Evolutionary conservation across 2,329 filamentous ascomycete species (phyloP).

Genomic region (Ophiocordyceps robertsii): DNA sequence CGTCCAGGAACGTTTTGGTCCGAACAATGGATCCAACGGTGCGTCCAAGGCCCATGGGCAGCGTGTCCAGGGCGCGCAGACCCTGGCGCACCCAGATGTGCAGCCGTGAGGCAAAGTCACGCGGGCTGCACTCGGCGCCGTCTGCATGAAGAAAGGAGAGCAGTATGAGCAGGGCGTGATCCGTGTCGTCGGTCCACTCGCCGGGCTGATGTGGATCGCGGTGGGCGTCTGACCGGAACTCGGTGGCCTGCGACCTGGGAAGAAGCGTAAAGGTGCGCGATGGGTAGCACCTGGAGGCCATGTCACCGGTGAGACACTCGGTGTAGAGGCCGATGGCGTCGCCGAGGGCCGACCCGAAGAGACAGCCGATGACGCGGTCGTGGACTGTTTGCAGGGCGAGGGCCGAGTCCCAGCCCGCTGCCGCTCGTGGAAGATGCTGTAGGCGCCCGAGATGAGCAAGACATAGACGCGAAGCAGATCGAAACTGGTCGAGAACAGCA

Average conservation of each 20-base stretch:
- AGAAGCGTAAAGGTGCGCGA: constrained; percentile 24
- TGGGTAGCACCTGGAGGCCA: constrained; percentile 22
- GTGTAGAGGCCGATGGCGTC: constrained; percentile 42
- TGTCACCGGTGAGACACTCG: constrained; percentile 29
- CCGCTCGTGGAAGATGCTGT: too few relatives aligned
- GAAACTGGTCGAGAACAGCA: too few relatives aligned
- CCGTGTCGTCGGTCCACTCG: constrained; percentile 42
- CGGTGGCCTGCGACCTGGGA: constrained; percentile 21
- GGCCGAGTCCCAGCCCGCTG: too few relatives aligned
- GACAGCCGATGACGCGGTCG: constrained; percentile 27
- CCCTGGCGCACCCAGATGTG: constrained; percentile 33
- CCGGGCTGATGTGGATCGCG: constrained; percentile 25
- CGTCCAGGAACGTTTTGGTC: constrained; percentile 20
- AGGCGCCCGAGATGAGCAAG: too few relatives aligned
- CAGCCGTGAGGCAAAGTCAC: constrained; percentile 30
- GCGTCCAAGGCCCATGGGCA: constrained; percentile 32
- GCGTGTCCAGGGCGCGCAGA: constrained; percentile 28
- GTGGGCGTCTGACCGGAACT: constrained; percentile 29
- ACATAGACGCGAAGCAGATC: too few relatives aligned
- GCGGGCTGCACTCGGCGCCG: constrained; percentile 19
- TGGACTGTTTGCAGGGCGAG: constrained; percentile 7
- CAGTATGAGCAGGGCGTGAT: constrained; percentile 35
- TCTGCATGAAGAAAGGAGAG: constrained; percentile 32
- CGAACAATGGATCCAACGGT: constrained; percentile 31
- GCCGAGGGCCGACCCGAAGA: constrained; percentile 37